Evolutionary conservation across 2,329 filamentous ascomycete species (phyloP).

Genomic region (Hypoxylon sp.): DNA sequence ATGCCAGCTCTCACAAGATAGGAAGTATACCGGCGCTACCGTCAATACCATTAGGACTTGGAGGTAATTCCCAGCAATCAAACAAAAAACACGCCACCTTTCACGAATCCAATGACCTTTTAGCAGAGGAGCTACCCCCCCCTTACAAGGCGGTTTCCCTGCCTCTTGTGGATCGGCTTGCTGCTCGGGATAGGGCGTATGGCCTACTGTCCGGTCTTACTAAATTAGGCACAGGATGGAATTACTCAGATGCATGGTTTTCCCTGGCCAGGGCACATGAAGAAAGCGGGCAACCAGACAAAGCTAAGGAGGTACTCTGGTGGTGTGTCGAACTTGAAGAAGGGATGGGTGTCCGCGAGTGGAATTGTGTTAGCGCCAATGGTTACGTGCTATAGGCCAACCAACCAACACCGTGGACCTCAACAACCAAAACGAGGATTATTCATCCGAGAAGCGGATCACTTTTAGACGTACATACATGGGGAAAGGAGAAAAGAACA

Average conservation of each 20-base stretch:
- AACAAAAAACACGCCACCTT: slow-evolving; percentile 32
- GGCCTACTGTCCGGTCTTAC: slow-evolving; percentile 86
- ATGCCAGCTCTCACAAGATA: slow-evolving; percentile 18
- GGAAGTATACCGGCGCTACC: slow-evolving; percentile 54
- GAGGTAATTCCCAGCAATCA: slow-evolving; percentile 43
- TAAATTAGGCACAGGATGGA: slow-evolving; percentile 89
- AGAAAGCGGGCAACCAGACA: slow-evolving; percentile 85
- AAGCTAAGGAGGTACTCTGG: slow-evolving; percentile 94
- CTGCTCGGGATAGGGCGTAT: slow-evolving; percentile 90
- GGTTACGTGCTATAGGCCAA: slow-evolving; percentile 72
- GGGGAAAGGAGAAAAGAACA: slow-evolving; percentile 24
- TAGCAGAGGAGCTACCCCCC: slow-evolving; percentile 62
- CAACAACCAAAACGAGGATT: slow-evolving; percentile 13
- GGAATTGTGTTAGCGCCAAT: slow-evolving; percentile 78
- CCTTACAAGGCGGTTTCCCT: slow-evolving; percentile 73
- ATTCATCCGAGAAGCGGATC: slow-evolving; percentile 11
- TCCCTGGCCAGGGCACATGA: slow-evolving; percentile 89
- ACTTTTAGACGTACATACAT: slow-evolving; percentile 11
- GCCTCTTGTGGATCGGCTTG: slow-evolving; percentile 84
- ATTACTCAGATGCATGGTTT: slow-evolving; percentile 94
- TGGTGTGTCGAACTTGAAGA: slow-evolving; percentile 98
- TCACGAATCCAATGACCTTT: slow-evolving; percentile 37
- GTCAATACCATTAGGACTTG: slow-evolving; percentile 64
- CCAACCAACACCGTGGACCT: slow-evolving; percentile 23
- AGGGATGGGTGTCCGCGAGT: slow-evolving; percentile 81